These are phyloP conservation scores for Lentinula raphanica DNA, from an alignment of 768 basidiomycete genomes.

Conservation along the genomic window DNA sequence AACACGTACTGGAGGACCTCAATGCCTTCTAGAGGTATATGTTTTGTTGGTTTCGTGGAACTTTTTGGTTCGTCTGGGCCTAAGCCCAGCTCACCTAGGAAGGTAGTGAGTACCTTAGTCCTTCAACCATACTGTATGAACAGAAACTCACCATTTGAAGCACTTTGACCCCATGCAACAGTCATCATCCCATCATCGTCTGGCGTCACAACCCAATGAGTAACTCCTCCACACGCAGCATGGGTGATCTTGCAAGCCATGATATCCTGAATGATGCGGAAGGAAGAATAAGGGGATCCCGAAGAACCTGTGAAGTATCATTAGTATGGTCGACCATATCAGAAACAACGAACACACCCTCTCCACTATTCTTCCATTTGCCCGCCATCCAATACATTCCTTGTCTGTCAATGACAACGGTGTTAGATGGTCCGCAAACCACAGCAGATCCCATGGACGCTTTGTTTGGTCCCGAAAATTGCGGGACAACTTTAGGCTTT, in stretches of 20 bases:
- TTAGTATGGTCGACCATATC: background rate
- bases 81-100: constrained; percentile 70
- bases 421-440: constrained; percentile 76
- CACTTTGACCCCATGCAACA: constrained; percentile 81
- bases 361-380: constrained; percentile 95
- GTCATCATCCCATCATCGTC: constrained; percentile 81
- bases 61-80: constrained; percentile 81
- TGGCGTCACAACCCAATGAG: constrained; percentile 74
- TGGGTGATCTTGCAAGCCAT: constrained; percentile 75
- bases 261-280: constrained; percentile 83
- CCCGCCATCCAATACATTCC: constrained; percentile 87
- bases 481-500: constrained; percentile 78
- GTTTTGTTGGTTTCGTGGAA: constrained; percentile 73
- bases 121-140: background rate
- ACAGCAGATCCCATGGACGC: constrained; percentile 53
- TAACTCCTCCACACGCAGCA: constrained; percentile 79
- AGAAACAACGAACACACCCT: constrained; percentile 44
- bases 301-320: constrained; percentile 57
- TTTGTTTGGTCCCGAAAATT: constrained; percentile 74
- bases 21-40: constrained; percentile 68
- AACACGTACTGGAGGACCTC: constrained; percentile 65
- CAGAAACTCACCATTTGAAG: constrained; percentile 57
- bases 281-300: constrained; percentile 83
- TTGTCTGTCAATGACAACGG: constrained; percentile 79
- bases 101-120: background rate